phyloP scores from a whole-genome alignment of 495 filamentous ascomycete genomes.

The Hyphodiscus hymeniophilus region DNA sequence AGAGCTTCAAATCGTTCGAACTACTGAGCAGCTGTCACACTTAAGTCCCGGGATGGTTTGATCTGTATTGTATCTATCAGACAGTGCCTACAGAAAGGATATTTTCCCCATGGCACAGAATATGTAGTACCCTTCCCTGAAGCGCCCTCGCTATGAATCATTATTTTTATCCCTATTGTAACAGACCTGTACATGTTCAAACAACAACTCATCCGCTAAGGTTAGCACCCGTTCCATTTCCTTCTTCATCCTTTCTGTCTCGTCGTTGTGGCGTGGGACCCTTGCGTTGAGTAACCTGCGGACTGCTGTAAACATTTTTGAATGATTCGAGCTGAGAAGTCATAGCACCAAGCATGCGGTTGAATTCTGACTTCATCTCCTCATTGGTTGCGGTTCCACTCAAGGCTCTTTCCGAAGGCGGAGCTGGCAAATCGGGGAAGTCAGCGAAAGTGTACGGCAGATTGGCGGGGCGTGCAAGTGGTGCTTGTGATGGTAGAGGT shows the following conservation, averaged over 20 bases:
- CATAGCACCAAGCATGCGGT: slow-evolving; percentile 2
- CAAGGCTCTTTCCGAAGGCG: background rate
- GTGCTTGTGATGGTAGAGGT: background rate
- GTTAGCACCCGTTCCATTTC: too few relatives aligned
- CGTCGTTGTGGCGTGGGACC: background rate
- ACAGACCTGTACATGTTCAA: too few relatives aligned
- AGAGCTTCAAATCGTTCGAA: too few relatives aligned
- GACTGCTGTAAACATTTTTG: slow-evolving; percentile 1
- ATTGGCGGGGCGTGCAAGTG: background rate
- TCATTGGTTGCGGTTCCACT: background rate
- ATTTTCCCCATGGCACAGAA: too few relatives aligned
- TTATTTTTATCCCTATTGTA: too few relatives aligned
- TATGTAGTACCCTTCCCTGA: too few relatives aligned
- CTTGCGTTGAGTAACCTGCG: background rate
- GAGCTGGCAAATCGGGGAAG: slow-evolving; percentile 4
- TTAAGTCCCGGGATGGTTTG: too few relatives aligned
- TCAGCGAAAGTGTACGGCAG: slow-evolving; percentile 4
- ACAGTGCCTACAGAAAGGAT: too few relatives aligned
- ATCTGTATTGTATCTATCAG: too few relatives aligned
- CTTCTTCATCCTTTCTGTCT: background rate
- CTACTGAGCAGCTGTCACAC: too few relatives aligned
- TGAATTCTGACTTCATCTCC: slow-evolving; percentile 2
- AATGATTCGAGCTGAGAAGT: slow-evolving; percentile 7
- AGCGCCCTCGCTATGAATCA: too few relatives aligned
- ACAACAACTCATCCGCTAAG: too few relatives aligned